Conservation (phyloP, 2,329 filamentous ascomycete species). For the Aspergillus jensenii region DNA sequence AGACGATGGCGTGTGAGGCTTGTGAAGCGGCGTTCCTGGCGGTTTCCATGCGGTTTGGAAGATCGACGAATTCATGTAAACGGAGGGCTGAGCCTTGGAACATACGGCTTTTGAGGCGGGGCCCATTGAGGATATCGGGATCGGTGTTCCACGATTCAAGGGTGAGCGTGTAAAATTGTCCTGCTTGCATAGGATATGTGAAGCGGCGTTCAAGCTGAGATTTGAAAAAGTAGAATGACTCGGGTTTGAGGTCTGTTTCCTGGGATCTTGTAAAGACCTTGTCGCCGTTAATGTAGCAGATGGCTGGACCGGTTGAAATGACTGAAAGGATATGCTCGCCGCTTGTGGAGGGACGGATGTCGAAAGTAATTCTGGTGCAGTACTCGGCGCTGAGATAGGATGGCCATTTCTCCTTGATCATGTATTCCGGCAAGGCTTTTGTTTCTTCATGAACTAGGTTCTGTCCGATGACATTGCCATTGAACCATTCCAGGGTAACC, state of each 20-base stretch:
- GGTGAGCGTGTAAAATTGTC: background rate
- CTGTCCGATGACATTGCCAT: background rate
- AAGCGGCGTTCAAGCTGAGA: slow-evolving; percentile 3
- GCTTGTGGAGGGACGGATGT: background rate
- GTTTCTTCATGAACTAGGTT: background rate
- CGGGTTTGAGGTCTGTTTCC: slow-evolving; percentile 1
- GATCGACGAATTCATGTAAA: slow-evolving; percentile 1
- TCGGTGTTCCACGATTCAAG: slow-evolving; percentile 4
- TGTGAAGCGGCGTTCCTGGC: background rate
- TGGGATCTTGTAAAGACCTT: slow-evolving; percentile 1
- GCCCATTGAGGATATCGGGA: background rate
- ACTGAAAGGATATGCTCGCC: slow-evolving; percentile 3
- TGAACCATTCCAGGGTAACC: slow-evolving; percentile 3
- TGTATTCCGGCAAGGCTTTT: slow-evolving; percentile 2
- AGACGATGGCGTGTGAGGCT: slow-evolving; percentile 2
- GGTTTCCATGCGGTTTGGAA: background rate
- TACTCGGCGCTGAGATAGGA: background rate
- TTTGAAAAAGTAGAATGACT: slow-evolving; percentile 7
- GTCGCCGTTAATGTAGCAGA: slow-evolving; percentile 1
- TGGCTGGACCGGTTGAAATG: slow-evolving; percentile 5
- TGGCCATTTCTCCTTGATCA: slow-evolving; percentile 8
- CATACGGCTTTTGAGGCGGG: background rate
- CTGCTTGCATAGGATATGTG: slow-evolving; percentile 1
- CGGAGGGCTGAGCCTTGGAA: slow-evolving; percentile 4
- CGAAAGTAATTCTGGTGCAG: slow-evolving; percentile 1